Percentiles rank a stretch among this genome's conserved stretches.
Evolutionary conservation across 768 basidiomycete species (phyloP).

Genomic region (Rubroboletus satanas): DNA sequence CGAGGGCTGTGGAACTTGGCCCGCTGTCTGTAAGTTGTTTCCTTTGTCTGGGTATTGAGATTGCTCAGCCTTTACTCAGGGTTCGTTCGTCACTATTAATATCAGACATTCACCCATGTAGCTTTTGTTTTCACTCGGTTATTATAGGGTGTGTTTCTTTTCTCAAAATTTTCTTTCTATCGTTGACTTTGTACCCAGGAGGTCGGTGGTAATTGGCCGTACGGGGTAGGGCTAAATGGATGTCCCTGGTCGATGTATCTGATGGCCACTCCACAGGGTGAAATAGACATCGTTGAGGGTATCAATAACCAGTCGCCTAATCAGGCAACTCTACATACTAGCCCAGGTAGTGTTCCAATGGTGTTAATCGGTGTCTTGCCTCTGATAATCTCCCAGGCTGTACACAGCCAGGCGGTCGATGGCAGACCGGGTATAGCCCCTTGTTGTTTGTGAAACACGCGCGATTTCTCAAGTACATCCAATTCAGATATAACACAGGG

Average conservation of each 20-base stretch:
- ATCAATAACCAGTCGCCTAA: not conserved
- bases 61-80: not conserved
- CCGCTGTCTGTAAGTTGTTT: not conserved
- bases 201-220: not conserved
- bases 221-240: not conserved
- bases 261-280: not conserved
- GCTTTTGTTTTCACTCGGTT: not conserved
- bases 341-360: not conserved
- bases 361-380: not conserved
- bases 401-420: not conserved
- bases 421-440: not conserved
- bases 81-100: not conserved
- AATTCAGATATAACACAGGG: not conserved
- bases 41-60: not conserved
- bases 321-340: not conserved
- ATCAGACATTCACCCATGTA: not conserved
- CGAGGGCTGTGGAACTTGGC: not conserved
- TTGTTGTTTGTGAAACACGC: not conserved
- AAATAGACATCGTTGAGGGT: not conserved
- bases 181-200: not conserved
- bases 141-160: not conserved
- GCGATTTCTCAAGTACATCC: not conserved
- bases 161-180: not conserved
- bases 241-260: not conserved
- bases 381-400: not conserved